Evolutionary conservation across 2,329 filamentous ascomycete species (phyloP).

Genomic region (Dichotomopilus funicola): DNA sequence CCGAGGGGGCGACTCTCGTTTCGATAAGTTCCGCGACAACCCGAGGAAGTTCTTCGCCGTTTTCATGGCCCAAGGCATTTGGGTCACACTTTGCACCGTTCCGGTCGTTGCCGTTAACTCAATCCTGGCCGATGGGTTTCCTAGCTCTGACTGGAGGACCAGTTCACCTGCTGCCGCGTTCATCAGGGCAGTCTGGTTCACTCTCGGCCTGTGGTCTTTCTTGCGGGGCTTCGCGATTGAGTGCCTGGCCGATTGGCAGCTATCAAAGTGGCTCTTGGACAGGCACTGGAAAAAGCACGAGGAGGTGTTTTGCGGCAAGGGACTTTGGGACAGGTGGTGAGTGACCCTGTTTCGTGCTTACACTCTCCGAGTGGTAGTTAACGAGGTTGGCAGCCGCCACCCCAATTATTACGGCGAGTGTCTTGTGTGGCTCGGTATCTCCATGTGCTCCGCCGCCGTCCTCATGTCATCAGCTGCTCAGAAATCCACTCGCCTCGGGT

Average conservation of each 20-base stretch:
- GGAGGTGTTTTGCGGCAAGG: slow-evolving; percentile 58
- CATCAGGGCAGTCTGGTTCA: slow-evolving; percentile 41
- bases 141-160: slow-evolving; percentile 42
- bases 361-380: background rate
- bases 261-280: slow-evolving; percentile 52
- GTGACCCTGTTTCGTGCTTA: slow-evolving; percentile 11
- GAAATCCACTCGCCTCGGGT: slow-evolving; percentile 46
- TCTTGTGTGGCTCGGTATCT: slow-evolving; percentile 63
- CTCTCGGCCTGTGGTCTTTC: slow-evolving; percentile 45
- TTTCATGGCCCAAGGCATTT: slow-evolving; percentile 53
- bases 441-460: slow-evolving; percentile 50
- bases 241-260: slow-evolving; percentile 56
- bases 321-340: slow-evolving; percentile 53
- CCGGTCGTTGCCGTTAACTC: slow-evolving; percentile 60
- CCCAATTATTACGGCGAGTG: slow-evolving; percentile 70
- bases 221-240: slow-evolving; percentile 36
- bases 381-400: slow-evolving; percentile 39
- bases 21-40: slow-evolving; percentile 35
- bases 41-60: slow-evolving; percentile 32
- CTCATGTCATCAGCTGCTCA: slow-evolving; percentile 49
- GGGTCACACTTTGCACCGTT: slow-evolving; percentile 61
- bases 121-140: slow-evolving; percentile 49
- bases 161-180: background rate
- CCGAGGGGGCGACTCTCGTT: slow-evolving; percentile 51
- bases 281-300: slow-evolving; percentile 60